Evolutionary conservation across 768 basidiomycete genomes (phyloP).

Genomic region (Trametes meyenii): DNA sequence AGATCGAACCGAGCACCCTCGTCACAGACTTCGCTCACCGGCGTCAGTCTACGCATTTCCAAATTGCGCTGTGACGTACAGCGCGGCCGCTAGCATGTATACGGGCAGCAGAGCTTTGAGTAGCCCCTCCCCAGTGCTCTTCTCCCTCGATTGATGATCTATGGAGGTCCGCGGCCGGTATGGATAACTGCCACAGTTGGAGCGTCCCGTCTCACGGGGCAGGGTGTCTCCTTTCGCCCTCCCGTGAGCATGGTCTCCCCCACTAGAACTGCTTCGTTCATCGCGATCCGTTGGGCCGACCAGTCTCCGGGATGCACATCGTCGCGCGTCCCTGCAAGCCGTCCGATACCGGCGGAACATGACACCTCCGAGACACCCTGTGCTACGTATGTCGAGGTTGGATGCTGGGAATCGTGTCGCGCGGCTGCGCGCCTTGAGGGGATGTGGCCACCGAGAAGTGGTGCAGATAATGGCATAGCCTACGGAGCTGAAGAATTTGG

Average conservation of each 20-base stretch:
- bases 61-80: too few species aligned
- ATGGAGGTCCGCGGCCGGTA: background rate
- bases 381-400: background rate
- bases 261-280: background rate
- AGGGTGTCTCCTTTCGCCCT: background rate
- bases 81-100: too few species aligned
- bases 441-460: background rate
- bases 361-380: background rate
- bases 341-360: constrained; percentile 6
- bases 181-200: background rate
- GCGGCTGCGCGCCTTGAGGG: background rate
- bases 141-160: background rate
- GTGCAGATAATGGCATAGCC: background rate
- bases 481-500: background rate
- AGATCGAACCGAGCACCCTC: too few species aligned
- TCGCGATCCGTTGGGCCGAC: background rate
- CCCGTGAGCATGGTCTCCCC: background rate
- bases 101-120: background rate
- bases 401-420: too few species aligned
- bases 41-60: too few species aligned
- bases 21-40: too few species aligned
- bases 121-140: too few species aligned
- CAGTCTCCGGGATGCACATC: background rate
- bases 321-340: background rate
- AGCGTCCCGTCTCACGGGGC: background rate